Percentiles rank a stretch among this genome's conserved stretches.
phyloP scores from a whole-genome alignment of 257 asterid species.

The Lithospermum erythrorhizon region DNA sequence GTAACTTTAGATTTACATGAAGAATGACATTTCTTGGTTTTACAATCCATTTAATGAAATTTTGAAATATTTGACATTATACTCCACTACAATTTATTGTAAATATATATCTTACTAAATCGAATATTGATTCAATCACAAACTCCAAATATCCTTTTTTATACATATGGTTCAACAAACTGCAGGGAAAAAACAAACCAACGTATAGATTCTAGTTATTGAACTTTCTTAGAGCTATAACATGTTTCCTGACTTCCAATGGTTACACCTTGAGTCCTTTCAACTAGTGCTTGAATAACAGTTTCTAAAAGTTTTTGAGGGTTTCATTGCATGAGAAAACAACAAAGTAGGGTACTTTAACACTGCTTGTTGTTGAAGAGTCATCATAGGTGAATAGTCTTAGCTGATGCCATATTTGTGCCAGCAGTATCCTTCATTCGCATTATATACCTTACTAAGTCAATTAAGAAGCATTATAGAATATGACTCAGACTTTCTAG shows the following conservation, averaged over 20 bases:
- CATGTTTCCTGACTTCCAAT: not conserved
- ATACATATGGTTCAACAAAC: no score
- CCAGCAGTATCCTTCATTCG: not conserved
- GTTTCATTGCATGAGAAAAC: not conserved
- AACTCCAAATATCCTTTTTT: not conserved
- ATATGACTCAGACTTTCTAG: not conserved
- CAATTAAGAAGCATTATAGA: not conserved
- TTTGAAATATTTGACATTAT: no score
- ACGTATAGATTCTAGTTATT: not conserved
- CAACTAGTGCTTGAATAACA: not conserved
- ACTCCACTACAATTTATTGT: not conserved
- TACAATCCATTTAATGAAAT: not conserved
- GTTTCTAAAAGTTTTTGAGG: not conserved
- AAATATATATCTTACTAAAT: no score
- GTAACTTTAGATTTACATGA: not conserved
- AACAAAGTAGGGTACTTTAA: not conserved
- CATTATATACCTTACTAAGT: no score
- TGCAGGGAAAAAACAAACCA: not conserved
- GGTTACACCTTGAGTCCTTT: no score
- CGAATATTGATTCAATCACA: not conserved
- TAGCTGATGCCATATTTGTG: not conserved
- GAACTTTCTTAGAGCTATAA: not conserved
- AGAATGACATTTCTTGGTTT: not conserved
- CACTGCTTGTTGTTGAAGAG: not conserved
- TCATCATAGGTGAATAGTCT: not conserved